Base-by-base conservation (phyloP, 805 yeast genomes). In the Saccharomycopsis schoenii region DNA sequence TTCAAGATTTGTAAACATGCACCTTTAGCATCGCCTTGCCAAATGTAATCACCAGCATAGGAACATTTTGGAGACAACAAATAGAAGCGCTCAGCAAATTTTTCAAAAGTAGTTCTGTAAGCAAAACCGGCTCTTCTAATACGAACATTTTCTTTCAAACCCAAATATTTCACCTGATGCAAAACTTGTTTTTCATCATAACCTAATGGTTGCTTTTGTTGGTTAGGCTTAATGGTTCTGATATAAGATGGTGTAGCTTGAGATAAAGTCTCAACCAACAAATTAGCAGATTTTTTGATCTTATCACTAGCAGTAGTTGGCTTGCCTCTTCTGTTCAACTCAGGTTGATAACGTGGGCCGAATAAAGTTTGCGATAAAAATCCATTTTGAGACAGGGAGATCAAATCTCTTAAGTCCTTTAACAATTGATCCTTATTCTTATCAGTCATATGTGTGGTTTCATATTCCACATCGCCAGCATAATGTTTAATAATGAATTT, bases 71-170 rank as follows among this genome's bases (percentile, higher is more conserved):
- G 83, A 0, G 97, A 90, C 56, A 94, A 76, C 58, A 94, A 75
- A 71, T 90, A 93, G 71, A 94, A 94, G 69, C 98, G 80, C 73
- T 94, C 97, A 17, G 90, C 97, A 70, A 94, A 94, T 72, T 92
- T 92, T 62, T 94, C 97, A 73, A 91, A 94, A 0, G 97, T 89
- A 66, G 96, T 96, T 74, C 99, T 86, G 70, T 92, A 94, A 1
- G 99, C 99, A 73, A 94, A 94, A 56, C 99, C 99, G 0, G 99
- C 98, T 77, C 99, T 87, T 79, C 99, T 84, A 67, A 94, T 94
- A 65, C 98, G 83, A 58, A 94, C 98, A 73, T 94, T 94, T 73
- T 94, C 99, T 70, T 94, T 94, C 73, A 94, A 78, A 71, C 99
- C 99, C 66, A 94, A 79, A 73, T 94, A 94, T 70, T 94, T 94